Evolutionary conservation across 2,329 filamentous ascomycete genomes (phyloP).

Genomic region (Diaporthe aspalathi): DNA sequence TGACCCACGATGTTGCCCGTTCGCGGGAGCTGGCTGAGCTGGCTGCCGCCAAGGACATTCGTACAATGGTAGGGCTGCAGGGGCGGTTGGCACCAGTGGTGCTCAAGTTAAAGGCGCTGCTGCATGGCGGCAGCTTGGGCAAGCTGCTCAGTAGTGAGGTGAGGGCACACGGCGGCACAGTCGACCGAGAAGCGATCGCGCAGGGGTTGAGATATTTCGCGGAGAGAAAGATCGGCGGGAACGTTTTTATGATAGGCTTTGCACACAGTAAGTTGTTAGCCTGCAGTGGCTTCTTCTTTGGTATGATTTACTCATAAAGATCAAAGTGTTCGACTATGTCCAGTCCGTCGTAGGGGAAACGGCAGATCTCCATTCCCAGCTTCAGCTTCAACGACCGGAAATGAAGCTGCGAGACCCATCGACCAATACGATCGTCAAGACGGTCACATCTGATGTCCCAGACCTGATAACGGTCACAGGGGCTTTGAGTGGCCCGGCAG

Average conservation of each 20-base stretch:
- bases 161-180: constrained; percentile 51
- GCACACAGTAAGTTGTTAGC: constrained; percentile 53
- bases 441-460: constrained; percentile 46
- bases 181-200: constrained; percentile 48
- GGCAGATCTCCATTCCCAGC: constrained; percentile 49
- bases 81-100: constrained; percentile 58
- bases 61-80: constrained; percentile 63
- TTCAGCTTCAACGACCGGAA: constrained; percentile 59
- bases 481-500: constrained; percentile 45
- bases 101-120: constrained; percentile 56
- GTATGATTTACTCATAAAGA: constrained; percentile 42
- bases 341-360: constrained; percentile 60
- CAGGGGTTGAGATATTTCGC: constrained; percentile 60
- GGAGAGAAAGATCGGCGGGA: constrained; percentile 59
- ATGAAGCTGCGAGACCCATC: constrained; percentile 50
- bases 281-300: constrained; percentile 37
- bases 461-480: constrained; percentile 48
- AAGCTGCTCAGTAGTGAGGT: constrained; percentile 64
- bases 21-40: constrained; percentile 55
- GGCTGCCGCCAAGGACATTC: constrained; percentile 43
- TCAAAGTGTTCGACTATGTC: constrained; percentile 57
- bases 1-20: constrained; percentile 57
- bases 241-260: constrained; percentile 55
- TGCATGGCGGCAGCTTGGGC: constrained; percentile 60
- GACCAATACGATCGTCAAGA: constrained; percentile 48